These are phyloP conservation scores for Tylopilus sp. DNA, from an alignment of 768 basidiomycete genomes.

Conservation along the genomic window DNA sequence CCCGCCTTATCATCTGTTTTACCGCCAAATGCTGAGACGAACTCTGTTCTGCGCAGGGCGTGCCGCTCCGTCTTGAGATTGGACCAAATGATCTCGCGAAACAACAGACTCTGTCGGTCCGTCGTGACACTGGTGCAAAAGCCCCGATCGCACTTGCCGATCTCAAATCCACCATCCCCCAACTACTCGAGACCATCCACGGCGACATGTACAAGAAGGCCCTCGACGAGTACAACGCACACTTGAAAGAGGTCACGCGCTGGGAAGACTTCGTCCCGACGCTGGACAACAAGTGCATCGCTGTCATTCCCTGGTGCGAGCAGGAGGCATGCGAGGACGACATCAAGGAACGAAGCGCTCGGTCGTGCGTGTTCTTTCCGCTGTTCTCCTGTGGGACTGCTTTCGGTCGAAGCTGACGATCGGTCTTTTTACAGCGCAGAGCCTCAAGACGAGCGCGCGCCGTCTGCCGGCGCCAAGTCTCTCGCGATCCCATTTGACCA, in stretches of 20 bases:
- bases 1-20: neutral
- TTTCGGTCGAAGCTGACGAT: neutral
- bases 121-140: conserved; percentile 75
- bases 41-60: conserved; percentile 56
- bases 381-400: no score
- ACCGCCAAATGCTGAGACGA: neutral
- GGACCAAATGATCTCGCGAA: conserved; percentile 90
- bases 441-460: conserved; percentile 90
- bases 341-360: conserved; percentile 91
- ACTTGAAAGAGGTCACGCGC: conserved; percentile 67
- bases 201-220: conserved; percentile 83
- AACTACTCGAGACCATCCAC: conserved; percentile 84
- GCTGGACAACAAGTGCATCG: conserved; percentile 83
- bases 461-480: conserved; percentile 96
- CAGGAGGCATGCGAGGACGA: conserved; percentile 91
- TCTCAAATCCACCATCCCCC: conserved; percentile 48
- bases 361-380: conserved; percentile 53
- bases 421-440: conserved; percentile 53
- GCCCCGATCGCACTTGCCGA: conserved; percentile 49
- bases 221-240: conserved; percentile 64
- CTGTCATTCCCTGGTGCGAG: conserved; percentile 96
- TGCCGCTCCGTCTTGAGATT: conserved; percentile 95
- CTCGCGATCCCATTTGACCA: conserved; percentile 97
- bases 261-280: conserved; percentile 95
- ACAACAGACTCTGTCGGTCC: conserved; percentile 76